Evolutionary conservation across 345 rosid genomes (phyloP), one percentile per base, ranked within the genome.

Genomic region (Cardamine occulta): DNA sequence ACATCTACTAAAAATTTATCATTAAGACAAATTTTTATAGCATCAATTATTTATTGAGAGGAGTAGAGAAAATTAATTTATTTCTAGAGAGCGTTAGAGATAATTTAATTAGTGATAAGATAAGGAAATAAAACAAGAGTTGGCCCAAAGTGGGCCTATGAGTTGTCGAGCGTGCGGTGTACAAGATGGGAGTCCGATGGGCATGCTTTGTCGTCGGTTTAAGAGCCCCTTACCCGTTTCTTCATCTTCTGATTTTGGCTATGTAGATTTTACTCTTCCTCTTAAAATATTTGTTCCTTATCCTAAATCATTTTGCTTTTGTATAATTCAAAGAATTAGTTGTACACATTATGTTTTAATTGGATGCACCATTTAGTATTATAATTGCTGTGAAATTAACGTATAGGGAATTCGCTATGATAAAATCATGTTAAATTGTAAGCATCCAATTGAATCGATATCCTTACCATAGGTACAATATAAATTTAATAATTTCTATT

Each of bases 81-180:
- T 37, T 51, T 62, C 8, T 17, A 17, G n/a, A 62, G 69, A 65
- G 42, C n/a, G 26, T 47, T 45, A 28, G 5, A 2, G 17, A 37
- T 63, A 39, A 39, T 61, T 51, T 37, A 55, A 57, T 35, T 13
- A 66, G 39, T 15, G 44, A 8, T n/a, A n/a, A 2, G 42, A 57
- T 34, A 74, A 54, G 17, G 1, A 31, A 55, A 75, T 32, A 7
- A 49, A 49, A 75, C 17, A 60, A 47, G 74, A 42, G 59, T 54
- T 62, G 80, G 71, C 75, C 75, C 80, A 69, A 72, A 72, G 82
- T 78, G 78, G 84, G 75, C 24, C 82, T 81, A 67, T 28, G 65
- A 73, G 64, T 60, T 75, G 84, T 82, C 84, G 73, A 75, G 82
- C 84, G 70, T 82, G 84, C 84, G 73, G 75, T 72, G 64, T 76